Percentiles rank a stretch among this genome's conserved stretches.
These are phyloP conservation scores for Akanthomyces lecanii DNA, from an alignment of 2,329 filamentous ascomycete genomes.

Conservation along the genomic window DNA sequence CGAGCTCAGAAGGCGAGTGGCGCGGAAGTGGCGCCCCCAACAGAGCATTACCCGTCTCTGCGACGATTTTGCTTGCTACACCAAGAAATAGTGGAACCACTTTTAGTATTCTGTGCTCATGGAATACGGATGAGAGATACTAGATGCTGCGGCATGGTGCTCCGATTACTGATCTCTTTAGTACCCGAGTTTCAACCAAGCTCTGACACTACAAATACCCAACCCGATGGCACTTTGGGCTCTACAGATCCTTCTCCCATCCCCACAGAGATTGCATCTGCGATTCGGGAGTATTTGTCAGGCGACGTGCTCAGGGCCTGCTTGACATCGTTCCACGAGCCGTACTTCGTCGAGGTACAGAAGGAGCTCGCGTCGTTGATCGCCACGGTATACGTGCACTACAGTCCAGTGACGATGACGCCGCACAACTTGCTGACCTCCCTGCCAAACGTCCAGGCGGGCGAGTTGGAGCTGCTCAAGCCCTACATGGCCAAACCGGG, in stretches of 20 bases:
- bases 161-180: slow-evolving; percentile 80
- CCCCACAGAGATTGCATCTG: slow-evolving; percentile 52
- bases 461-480: slow-evolving; percentile 63
- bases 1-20: slow-evolving; percentile 20
- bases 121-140: slow-evolving; percentile 86
- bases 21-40: slow-evolving; percentile 23
- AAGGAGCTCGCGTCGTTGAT: slow-evolving; percentile 87
- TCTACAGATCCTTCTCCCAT: slow-evolving; percentile 40
- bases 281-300: slow-evolving; percentile 84
- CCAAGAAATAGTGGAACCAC: slow-evolving; percentile 74
- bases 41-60: slow-evolving; percentile 54
- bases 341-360: slow-evolving; percentile 94
- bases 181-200: slow-evolving; percentile 66
- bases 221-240: slow-evolving; percentile 15
- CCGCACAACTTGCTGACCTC: slow-evolving; percentile 72
- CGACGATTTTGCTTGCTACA: slow-evolving; percentile 79
- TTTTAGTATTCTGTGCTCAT: slow-evolving; percentile 89
- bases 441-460: slow-evolving; percentile 69
- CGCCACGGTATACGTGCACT: slow-evolving; percentile 75
- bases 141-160: slow-evolving; percentile 78
- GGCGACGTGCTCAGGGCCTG: slow-evolving; percentile 85
- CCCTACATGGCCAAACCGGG: slow-evolving; percentile 54
- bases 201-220: slow-evolving; percentile 25
- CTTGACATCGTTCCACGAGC: slow-evolving; percentile 86
- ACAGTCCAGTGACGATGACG: slow-evolving; percentile 64